Evolutionary conservation across 2,329 filamentous ascomycete genomes (phyloP), one percentile per base, ranked within the genome.

Genomic region (Ascochyta viciae-villosae): DNA sequence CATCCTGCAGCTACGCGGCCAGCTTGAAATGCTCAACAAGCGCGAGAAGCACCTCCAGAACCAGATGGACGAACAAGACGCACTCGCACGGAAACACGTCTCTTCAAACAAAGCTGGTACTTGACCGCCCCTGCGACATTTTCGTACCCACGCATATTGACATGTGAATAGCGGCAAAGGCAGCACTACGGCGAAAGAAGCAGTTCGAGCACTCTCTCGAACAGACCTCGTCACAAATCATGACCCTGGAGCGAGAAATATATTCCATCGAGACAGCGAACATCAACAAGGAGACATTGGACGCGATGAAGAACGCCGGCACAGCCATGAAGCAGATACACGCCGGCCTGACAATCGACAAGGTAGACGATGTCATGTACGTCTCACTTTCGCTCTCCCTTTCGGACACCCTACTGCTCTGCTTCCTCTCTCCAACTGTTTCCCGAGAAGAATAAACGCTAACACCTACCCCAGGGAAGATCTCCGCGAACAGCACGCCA

Each of bases 1-100:
- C 66, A 99, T 99, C 71, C 83, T 99, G 54, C 86, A 86, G 58
- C 82, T 99, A 72, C 87, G 95, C 67, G 85, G 89, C 72, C 94
- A 97, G 81, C 84, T 98, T 40, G 94, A 97, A 69, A 98, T 98
- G 93, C 84, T 99, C 74, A 92, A 96, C 80, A 99, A 99, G 85
- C 86, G 94, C 58, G 93, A 98, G 82, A 90, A 87, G 77, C 92
- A 98, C 74, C 80, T 98, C 60, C 89, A 95, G 77, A 90, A 85
- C 61, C 92, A 96, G 81, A 96, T 98, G 82, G 89, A 92, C 24
- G 92, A 98, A 77, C 93, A 98, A 77, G 92, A 96, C 70, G 85
- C 84, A 34, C 85, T 96, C 64, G 95, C 95, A 40, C 85, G 91
- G 77, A 97, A 97, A 83, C 89, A 95, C 61, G 89, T 97, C 52